Evolutionary conservation across 371 early-diverging fungal species (phyloP).

Genomic region (Conidiobolus incongruus): DNA sequence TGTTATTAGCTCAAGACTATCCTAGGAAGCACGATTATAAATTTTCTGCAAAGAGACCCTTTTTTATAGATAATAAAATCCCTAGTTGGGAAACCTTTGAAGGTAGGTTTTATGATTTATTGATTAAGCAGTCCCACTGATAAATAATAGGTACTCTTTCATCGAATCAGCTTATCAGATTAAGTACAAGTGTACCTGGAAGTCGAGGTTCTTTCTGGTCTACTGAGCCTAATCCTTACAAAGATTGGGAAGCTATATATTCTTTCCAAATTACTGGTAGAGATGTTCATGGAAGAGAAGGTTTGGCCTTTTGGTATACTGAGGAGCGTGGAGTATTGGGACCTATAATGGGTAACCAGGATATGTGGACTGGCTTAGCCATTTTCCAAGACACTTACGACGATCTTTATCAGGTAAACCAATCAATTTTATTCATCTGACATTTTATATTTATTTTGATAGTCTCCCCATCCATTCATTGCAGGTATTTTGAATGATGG

Average conservation of each 20-base stretch:
- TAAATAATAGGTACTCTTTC: slow-evolving; percentile 21
- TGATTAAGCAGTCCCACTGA: neutral
- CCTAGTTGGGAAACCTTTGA: neutral
- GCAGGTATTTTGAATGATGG: slow-evolving; percentile 54
- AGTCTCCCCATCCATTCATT: slow-evolving; percentile 24
- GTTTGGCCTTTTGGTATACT: slow-evolving; percentile 76
- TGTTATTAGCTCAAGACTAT: no score
- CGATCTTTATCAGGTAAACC: slow-evolving; percentile 17
- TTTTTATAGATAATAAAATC: neutral
- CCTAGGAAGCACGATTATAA: neutral
- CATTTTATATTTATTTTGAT: neutral
- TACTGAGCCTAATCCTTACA: slow-evolving; percentile 28
- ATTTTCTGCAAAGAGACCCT: neutral
- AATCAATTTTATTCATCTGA: neutral
- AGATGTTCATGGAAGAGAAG: slow-evolving; percentile 43
- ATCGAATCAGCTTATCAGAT: slow-evolving; percentile 32
- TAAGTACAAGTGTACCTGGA: slow-evolving; percentile 39
- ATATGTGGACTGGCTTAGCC: slow-evolving; percentile 44
- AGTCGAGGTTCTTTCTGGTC: slow-evolving; percentile 47
- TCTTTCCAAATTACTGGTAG: slow-evolving; percentile 37
- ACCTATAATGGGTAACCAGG: slow-evolving; percentile 41
- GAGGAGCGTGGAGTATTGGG: slow-evolving; percentile 29
- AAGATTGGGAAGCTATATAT: slow-evolving; percentile 52
- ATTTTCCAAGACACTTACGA: slow-evolving; percentile 44
- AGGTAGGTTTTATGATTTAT: neutral